Evolutionary conservation across 768 basidiomycete genomes (phyloP), one percentile per base, ranked within the genome.

Genomic region (Phaeotremella skinneri): DNA sequence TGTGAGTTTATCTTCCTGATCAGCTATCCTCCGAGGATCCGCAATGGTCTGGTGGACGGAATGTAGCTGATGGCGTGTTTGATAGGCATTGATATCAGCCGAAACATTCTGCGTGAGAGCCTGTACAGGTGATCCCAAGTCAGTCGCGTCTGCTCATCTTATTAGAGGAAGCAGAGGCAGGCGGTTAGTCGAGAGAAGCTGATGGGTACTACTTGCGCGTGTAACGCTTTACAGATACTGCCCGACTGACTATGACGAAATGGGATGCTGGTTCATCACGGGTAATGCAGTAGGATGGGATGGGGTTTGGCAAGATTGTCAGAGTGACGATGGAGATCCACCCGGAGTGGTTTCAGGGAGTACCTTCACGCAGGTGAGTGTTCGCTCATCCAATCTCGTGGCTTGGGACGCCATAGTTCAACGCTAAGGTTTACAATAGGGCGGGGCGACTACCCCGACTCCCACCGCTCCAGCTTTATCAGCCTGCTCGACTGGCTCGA

Each of bases 21-120:
- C 41, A 14, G 11, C 14, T 23, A 2, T 45, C 17, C 21, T 30
- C 54, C n/a, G 4, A 11, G 14, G 32, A 29, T 7, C 54, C 45
- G 7, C 13, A 13, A 29, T 29, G 26, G 30, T 21, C 25, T 30
- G 11, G 6, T 20, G 14, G 32, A 41, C 26, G 26, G 17, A 31
- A 26, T 9, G 39, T 3, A 11, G 42, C 37, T 29, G 41, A 21
- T 6, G 16, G 5, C 25, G 34, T 27, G 45, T 47, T 47, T 21
- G n/a, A 16, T 49, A 73, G 72, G 69, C 66, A 0, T 39, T 74
- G 49, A 71, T 74, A 29, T 68, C 69, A 1, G 60, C 63, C 21
- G 41, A 58, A 5, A 69, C 64, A 2, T 74, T 67, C 56, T 74
- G 72, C 50, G 55, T 74, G 9, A 32, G 72, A 53, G 72, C 69